phyloP scores from a whole-genome alignment of 805 yeast genomes.

The Ogataea philodendri region DNA sequence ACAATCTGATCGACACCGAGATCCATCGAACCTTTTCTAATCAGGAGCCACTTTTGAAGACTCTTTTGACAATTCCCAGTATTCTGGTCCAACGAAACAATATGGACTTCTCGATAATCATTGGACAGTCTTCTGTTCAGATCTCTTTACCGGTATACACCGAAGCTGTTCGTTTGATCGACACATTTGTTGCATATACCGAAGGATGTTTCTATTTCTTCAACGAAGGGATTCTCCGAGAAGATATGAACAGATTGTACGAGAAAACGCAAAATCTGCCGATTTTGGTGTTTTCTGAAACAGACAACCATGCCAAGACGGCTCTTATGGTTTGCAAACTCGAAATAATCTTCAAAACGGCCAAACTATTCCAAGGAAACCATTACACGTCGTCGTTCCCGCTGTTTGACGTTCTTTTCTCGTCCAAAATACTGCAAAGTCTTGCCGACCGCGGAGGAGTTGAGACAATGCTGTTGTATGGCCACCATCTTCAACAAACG shows the following conservation, averaged over 20 bases:
- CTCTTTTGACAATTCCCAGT: not conserved
- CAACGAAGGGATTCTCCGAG: conserved; percentile 67
- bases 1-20: conserved; percentile 6
- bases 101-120: not conserved
- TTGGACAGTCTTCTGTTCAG: conserved; percentile 36
- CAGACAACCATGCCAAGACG: conserved; percentile 49
- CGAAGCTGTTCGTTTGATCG: conserved; percentile 62
- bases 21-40: not conserved
- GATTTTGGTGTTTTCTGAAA: too few relatives aligned
- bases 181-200: conserved; percentile 65
- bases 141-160: conserved; percentile 65
- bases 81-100: not conserved
- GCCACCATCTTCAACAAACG: conserved; percentile 68
- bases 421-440: conserved; percentile 66
- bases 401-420: conserved; percentile 63
- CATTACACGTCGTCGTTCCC: conserved; percentile 46
- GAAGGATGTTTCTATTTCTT: conserved; percentile 77
- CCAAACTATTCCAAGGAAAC: conserved; percentile 61
- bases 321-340: conserved; percentile 72
- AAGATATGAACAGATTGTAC: conserved; percentile 55
- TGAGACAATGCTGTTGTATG: conserved; percentile 63
- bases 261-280: too few relatives aligned
- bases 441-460: conserved; percentile 69
- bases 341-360: conserved; percentile 60
- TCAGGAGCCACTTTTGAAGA: not conserved